phyloP scores from a whole-genome alignment of 305 asterid genomes.

The Euphrasia arctica region DNA sequence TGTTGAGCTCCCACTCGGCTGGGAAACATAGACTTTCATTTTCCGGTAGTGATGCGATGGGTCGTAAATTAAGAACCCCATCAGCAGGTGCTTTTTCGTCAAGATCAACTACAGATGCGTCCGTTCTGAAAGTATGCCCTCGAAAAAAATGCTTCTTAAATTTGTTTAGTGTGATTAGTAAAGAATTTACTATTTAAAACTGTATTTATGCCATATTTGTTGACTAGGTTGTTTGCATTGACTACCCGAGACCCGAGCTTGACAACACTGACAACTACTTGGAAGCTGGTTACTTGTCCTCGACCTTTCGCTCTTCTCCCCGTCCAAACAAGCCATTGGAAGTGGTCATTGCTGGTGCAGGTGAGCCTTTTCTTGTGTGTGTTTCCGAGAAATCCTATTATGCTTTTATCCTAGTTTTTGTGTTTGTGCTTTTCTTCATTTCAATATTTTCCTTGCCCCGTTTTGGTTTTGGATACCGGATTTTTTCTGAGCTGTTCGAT shows the following conservation, averaged over 20 bases:
- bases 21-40: conserved; percentile 34
- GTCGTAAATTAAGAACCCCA: conserved; percentile 39
- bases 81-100: conserved; percentile 27
- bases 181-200: not conserved
- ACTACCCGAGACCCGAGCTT: conserved; percentile 90
- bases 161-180: conserved; percentile 1
- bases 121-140: conserved; percentile 48
- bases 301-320: conserved; percentile 57
- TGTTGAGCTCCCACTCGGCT: no score
- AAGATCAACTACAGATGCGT: conserved; percentile 31
- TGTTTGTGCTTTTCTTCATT: conserved; percentile 29
- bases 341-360: conserved; percentile 96
- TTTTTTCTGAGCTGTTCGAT: conserved; percentile 12
- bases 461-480: no score
- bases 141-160: not conserved
- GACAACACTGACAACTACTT: conserved; percentile 73
- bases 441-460: conserved; percentile 22
- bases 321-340: conserved; percentile 83
- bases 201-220: conserved; percentile 19
- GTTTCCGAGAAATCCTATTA: not conserved
- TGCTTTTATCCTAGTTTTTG: no score
- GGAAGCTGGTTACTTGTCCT: conserved; percentile 81
- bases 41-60: conserved; percentile 47
- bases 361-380: conserved; percentile 30
- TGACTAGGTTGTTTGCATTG: conserved; percentile 69